Base-by-base conservation (phyloP, 352 stramenopile species). In the Lagenidium sp. region DNA sequence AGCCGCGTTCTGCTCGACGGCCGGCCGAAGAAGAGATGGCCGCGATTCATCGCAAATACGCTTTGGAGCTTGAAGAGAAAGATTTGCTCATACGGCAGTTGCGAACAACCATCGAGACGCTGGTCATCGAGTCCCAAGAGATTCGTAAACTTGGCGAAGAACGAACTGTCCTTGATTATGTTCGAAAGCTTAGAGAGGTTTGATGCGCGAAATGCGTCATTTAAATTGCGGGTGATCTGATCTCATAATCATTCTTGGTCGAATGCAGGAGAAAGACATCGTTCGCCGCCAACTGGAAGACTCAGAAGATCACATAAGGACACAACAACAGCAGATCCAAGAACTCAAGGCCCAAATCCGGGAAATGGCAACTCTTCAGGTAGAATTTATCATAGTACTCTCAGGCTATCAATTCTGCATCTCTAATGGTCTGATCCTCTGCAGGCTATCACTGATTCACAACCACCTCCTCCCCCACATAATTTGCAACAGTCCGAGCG, bases 21-120 rank as follows among this genome's bases (percentile, higher is more conserved):
- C 20, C 41, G 31, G 7, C 5, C 15, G 26, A 21, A 41, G 6
- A 37, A 4, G 41, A 36, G 8, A 4, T 26, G 2, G 39, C n/a
- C 4, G 24, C 29, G 2, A n/a, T 57, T 26, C 22, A 42, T 15
- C 36, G 42, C 24, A 63, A 63, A 28, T 48, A 54, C 30, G 46
- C 60, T 46, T 46, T 84, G 48, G 68, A 89, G 35, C 50, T 94
- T 5, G 81, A 94, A 56, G 81, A 94, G 45, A 91, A 91, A 36
- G 71, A 94, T 50, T 28, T 88, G 41, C 49, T 94, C 5, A 80
- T 91, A 18, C 67, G 63, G 12, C 78, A 94, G 44, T 60, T 94
- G 40, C 82, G 85, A 43, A 70, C 67, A 29, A 88, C 76, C 4
- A 91, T 94, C 19, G 81, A 94, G 47, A 46, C 55, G 6, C 63